Conservation (phyloP, 257 asterid species). For the Craterostigma plantagineum region DNA sequence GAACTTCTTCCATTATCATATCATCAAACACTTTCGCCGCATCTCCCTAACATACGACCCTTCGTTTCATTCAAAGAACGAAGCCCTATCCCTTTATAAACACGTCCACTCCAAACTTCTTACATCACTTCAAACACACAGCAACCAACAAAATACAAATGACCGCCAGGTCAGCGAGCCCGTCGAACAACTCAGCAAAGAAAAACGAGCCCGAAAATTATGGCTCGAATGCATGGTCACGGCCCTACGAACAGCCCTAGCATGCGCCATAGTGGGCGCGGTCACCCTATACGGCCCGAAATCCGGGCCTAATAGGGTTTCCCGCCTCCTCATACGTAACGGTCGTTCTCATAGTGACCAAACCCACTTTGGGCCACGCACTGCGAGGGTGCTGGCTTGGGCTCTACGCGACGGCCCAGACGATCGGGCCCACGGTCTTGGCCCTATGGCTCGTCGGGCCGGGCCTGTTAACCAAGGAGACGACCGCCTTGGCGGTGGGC, state of each 20-base stretch:
- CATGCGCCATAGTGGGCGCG: constrained; percentile 64
- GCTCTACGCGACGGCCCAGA: constrained; percentile 29
- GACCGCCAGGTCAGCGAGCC: no score
- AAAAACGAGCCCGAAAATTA: constrained; percentile 13
- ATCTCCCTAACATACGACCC: constrained; percentile 20
- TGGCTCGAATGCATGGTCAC: constrained; percentile 49
- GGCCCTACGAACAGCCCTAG: constrained; percentile 67
- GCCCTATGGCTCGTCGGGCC: constrained; percentile 48
- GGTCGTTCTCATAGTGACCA: constrained; percentile 39
- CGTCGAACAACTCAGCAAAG: background rate
- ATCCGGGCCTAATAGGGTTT: constrained; percentile 20
- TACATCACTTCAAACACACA: no score
- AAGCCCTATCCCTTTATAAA: constrained; percentile 13
- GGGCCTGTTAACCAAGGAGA: constrained; percentile 22
- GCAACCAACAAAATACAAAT: no score
- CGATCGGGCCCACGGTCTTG: constrained; percentile 40
- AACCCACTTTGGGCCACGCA: constrained; percentile 59
- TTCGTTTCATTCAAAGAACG: constrained; percentile 34
- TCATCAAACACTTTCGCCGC: background rate
- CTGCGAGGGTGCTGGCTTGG: constrained; percentile 56
- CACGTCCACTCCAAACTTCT: constrained; percentile 7
- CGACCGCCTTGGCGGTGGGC: constrained; percentile 39
- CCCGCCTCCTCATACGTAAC: constrained; percentile 77
- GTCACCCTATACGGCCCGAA: constrained; percentile 49
- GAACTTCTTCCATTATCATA: constrained; percentile 18